Evolutionary conservation across 2,329 filamentous ascomycete species (phyloP), one percentile per base, ranked within the genome.

Genomic region (Paraphoma chrysanthemicola): DNA sequence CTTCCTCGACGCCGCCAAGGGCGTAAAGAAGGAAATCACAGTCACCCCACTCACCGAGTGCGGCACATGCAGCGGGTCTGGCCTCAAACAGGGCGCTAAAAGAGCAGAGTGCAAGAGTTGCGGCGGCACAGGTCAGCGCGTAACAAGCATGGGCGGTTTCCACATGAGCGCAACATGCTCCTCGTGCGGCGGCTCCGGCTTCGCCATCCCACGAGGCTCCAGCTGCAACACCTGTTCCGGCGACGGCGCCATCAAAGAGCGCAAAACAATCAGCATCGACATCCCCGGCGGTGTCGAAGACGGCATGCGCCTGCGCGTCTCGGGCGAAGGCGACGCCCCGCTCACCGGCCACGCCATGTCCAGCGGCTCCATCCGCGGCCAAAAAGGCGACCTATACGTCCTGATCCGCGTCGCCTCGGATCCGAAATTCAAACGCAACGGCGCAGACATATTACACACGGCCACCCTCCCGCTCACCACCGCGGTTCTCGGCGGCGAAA

Each of bases 281-380:
- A 97, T 99, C 44, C 95, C 95, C 1, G 93, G 91, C 18, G 95
- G 95, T 62, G 93, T 99, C 31, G 95, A 98, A 75, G 94, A 99
- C 75, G 93, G 94, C 53, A 98, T 98, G 94, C 87, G 92, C 54
- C 80, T 99, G 69, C 86, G 92, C 50, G 86, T 99, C 29, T 87
- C 88, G 56, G 91, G 91, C 28, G 93, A 96, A 72, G 95, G 95
- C 63, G 94, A 99, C 72, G 89, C 92, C 14, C 90, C 95, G 18
- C 82, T 88, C 8, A 94, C 91, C 23, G 92, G 92, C 44, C 85
- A 87, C 23, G 82, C 86, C 14, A 84, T 86, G 31, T 86, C 88
- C 44, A 82, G 88, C 29, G 85, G 87, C 56, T 81, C 84, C 9
- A 47, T 64, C 17, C 85, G 86, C 59, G 86, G 86, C n/a, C 83